Percentiles rank a stretch among this genome's conserved stretches.
These are phyloP conservation scores for Hordeum pubiflorum DNA, from an alignment of 202 grass and related monocot genomes.

Conservation along the genomic window DNA sequence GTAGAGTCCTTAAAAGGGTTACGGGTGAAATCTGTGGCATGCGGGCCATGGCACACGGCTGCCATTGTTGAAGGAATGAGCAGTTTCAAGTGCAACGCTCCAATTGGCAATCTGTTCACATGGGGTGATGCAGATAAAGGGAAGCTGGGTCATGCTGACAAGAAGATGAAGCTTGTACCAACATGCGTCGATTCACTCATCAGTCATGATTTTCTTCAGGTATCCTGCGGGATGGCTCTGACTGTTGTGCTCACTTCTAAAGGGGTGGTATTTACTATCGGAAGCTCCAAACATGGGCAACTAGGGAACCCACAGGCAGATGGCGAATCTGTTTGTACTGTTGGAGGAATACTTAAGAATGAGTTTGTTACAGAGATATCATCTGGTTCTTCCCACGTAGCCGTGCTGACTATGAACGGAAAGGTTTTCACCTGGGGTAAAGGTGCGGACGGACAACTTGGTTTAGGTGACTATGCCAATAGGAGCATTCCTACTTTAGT, in stretches of 20 bases:
- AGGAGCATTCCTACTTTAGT: conserved; percentile 67
- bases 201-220: conserved; percentile 72
- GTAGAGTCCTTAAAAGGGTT: conserved; percentile 74
- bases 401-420: conserved; percentile 52
- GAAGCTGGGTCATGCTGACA: conserved; percentile 70
- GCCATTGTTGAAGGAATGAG: conserved; percentile 64
- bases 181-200: conserved; percentile 65
- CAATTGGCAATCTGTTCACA: conserved; percentile 74
- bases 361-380: conserved; percentile 84
- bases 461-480: conserved; percentile 63
- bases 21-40: conserved; percentile 69
- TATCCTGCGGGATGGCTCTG: conserved; percentile 63
- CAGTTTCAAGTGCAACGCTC: conserved; percentile 50
- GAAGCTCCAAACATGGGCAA: conserved; percentile 62
- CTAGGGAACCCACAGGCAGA: conserved; percentile 60
- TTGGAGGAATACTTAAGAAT: conserved; percentile 71
- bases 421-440: conserved; percentile 94
- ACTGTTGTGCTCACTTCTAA: conserved; percentile 60
- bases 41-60: conserved; percentile 90
- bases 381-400: conserved; percentile 70
- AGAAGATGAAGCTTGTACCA: conserved; percentile 60
- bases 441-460: conserved; percentile 74
- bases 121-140: conserved; percentile 88
- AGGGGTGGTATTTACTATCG: conserved; percentile 72
- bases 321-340: conserved; percentile 44